A percentile compares a stretch with the other conserved stretches of the same genome.
Conservation (phyloP, 2,329 filamentous ascomycete species). For the Decorospora gaudefroyi region DNA sequence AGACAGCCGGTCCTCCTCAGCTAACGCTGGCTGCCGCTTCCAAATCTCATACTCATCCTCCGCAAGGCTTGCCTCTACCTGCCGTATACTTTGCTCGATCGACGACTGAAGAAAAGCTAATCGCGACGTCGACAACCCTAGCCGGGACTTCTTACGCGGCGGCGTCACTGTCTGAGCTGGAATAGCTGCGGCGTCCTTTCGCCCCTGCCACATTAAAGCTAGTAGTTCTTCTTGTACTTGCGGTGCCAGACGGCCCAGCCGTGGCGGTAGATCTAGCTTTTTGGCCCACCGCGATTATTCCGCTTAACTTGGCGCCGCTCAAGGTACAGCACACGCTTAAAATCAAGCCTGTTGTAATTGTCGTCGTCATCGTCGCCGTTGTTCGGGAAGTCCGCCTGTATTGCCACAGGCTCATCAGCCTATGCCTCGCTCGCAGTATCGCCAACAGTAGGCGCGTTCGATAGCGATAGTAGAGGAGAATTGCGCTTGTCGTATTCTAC, state of each 20-base stretch:
- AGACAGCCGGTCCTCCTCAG: too few species aligned
- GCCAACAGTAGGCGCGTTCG: not conserved
- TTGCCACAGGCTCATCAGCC: not conserved
- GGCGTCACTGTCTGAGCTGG: not conserved
- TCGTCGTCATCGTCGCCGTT: too few species aligned
- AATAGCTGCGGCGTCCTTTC: too few species aligned
- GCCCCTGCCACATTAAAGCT: too few species aligned
- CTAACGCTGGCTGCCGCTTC: too few species aligned
- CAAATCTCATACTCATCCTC: too few species aligned
- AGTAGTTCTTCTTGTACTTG: slow-evolving; percentile 8
- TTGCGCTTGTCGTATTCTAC: slow-evolving; percentile 1
- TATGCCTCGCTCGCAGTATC: not conserved
- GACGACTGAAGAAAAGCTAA: slow-evolving; percentile 4
- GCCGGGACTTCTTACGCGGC: not conserved
- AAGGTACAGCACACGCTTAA: slow-evolving; percentile 12
- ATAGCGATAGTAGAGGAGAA: slow-evolving; percentile 3
- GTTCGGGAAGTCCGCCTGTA: not conserved
- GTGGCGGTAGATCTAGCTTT: slow-evolving; percentile 8
- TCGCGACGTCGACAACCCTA: not conserved
- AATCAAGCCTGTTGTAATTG: slow-evolving; percentile 6
- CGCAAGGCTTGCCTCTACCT: too few species aligned
- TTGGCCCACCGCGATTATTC: not conserved
- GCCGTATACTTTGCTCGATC: too few species aligned
- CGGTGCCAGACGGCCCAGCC: slow-evolving; percentile 11
- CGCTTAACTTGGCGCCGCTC: slow-evolving; percentile 7